Evolutionary conservation across 768 basidiomycete species (phyloP).

Genomic region (Leccinum fibrillosum): DNA sequence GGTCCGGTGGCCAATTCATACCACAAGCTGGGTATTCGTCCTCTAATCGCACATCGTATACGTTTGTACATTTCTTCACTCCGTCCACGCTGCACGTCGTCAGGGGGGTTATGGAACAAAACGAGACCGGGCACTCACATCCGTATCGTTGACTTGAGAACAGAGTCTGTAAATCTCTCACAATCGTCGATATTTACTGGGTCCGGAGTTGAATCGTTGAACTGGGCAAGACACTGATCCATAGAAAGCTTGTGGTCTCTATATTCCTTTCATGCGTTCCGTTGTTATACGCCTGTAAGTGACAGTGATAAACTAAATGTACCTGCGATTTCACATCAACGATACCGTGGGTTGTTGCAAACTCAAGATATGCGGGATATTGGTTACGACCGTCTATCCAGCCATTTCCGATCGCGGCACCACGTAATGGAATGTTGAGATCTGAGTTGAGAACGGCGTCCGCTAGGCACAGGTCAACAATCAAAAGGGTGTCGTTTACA

Average conservation of each 20-base stretch:
- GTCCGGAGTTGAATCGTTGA: slow-evolving; percentile 43
- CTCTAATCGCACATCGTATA: slow-evolving; percentile 91
- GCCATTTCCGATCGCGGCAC: slow-evolving; percentile 92
- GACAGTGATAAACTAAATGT: slow-evolving; percentile 14
- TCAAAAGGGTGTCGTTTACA: not conserved
- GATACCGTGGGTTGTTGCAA: slow-evolving; percentile 73
- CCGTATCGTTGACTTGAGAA: slow-evolving; percentile 27
- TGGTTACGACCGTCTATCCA: slow-evolving; percentile 93
- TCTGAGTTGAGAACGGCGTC: slow-evolving; percentile 67
- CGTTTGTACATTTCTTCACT: slow-evolving; percentile 78
- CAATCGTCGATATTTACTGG: slow-evolving; percentile 59
- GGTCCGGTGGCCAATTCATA: slow-evolving; percentile 96
- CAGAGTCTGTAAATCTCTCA: slow-evolving; percentile 51
- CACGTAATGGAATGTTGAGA: slow-evolving; percentile 62
- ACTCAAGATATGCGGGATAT: slow-evolving; percentile 89
- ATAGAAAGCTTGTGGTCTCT: slow-evolving; percentile 53
- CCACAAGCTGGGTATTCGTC: slow-evolving; percentile 88
- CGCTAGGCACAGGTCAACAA: slow-evolving; percentile 43
- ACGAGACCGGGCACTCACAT: slow-evolving; percentile 16
- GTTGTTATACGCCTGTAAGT: slow-evolving; percentile 1
- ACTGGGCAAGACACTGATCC: slow-evolving; percentile 53
- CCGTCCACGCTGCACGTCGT: slow-evolving; percentile 56
- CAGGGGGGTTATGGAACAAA: not conserved
- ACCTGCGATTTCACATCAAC: slow-evolving; percentile 72
- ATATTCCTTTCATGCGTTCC: slow-evolving; percentile 46